Percentiles rank a stretch among this genome's conserved stretches.
Evolutionary conservation across 768 basidiomycete genomes (phyloP).

Genomic region (Exidia glandulosa): DNA sequence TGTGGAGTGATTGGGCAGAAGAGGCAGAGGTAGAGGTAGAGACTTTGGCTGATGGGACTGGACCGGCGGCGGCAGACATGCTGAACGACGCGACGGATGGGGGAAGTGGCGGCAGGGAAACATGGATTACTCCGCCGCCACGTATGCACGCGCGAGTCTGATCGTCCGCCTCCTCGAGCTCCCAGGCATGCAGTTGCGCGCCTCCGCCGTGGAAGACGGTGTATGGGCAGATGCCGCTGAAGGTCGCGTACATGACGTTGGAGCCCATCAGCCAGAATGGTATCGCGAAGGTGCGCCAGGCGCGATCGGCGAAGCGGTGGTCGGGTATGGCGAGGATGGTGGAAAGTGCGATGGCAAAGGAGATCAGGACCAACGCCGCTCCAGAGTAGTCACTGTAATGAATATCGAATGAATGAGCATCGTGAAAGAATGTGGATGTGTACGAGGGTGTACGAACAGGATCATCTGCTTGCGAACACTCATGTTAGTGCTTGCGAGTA

Average conservation of each 20-base stretch:
- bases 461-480: constrained; percentile 26
- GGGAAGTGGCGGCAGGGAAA: too few relatives aligned
- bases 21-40: neutral
- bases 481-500: constrained; percentile 21
- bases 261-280: constrained; percentile 20
- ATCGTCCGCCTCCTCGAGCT: constrained; percentile 22
- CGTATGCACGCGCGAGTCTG: constrained; percentile 11
- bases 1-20: neutral
- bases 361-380: constrained; percentile 14
- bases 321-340: constrained; percentile 18
- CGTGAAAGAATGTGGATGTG: neutral
- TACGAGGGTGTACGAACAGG: constrained; percentile 14
- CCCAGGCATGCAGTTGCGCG: constrained; percentile 28
- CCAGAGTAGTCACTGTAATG: constrained; percentile 12
- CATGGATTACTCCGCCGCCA: too few relatives aligned
- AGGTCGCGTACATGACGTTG: constrained; percentile 22
- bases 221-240: neutral
- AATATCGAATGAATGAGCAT: neutral
- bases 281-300: constrained; percentile 23
- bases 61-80: too few relatives aligned
- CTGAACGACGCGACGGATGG: neutral
- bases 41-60: neutral
- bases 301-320: constrained; percentile 16
- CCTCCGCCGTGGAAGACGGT: constrained; percentile 1
- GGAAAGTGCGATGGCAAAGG: constrained; percentile 17